Conservation (phyloP, 2,329 filamentous ascomycete species). For the Podosphaera fusca region DNA sequence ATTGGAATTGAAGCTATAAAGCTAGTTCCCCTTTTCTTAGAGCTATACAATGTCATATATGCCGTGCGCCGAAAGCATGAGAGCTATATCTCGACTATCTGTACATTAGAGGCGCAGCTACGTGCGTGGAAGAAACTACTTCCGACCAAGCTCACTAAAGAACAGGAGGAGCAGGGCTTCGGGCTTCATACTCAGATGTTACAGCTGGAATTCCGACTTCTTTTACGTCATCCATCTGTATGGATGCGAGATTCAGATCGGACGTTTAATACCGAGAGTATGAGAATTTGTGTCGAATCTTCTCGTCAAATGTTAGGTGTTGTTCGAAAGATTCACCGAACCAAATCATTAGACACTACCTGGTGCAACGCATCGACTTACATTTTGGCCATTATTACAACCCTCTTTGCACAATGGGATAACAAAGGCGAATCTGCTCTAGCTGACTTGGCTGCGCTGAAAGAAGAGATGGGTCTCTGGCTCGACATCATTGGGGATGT, state of each 20-base stretch:
- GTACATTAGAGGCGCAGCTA: slow-evolving; percentile 40
- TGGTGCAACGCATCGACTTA: slow-evolving; percentile 57
- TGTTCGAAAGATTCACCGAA: slow-evolving; percentile 32
- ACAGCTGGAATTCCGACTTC: slow-evolving; percentile 33
- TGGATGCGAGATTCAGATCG: slow-evolving; percentile 28
- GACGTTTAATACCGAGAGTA: slow-evolving; percentile 34
- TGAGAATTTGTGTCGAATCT: slow-evolving; percentile 41
- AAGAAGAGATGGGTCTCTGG: slow-evolving; percentile 46
- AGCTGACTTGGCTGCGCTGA: slow-evolving; percentile 34
- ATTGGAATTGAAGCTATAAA: slow-evolving; percentile 44
- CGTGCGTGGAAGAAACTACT: slow-evolving; percentile 38
- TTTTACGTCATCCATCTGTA: slow-evolving; percentile 37
- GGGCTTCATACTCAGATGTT: slow-evolving; percentile 31
- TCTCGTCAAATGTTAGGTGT: slow-evolving; percentile 39
- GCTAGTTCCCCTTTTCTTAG: slow-evolving; percentile 41
- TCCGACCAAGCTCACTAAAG: slow-evolving; percentile 32
- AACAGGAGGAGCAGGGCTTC: slow-evolving; percentile 23
- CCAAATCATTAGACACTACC: slow-evolving; percentile 51
- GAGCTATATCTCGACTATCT: slow-evolving; percentile 42
- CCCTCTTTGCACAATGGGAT: slow-evolving; percentile 45
- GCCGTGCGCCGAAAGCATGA: slow-evolving; percentile 26
- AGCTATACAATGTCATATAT: slow-evolving; percentile 59
- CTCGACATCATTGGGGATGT: slow-evolving; percentile 43
- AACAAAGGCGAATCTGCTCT: slow-evolving; percentile 34
- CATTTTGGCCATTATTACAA: slow-evolving; percentile 49